phyloP scores from a whole-genome alignment of 352 stramenopile genomes.

The Blastocystis hominis region DNA sequence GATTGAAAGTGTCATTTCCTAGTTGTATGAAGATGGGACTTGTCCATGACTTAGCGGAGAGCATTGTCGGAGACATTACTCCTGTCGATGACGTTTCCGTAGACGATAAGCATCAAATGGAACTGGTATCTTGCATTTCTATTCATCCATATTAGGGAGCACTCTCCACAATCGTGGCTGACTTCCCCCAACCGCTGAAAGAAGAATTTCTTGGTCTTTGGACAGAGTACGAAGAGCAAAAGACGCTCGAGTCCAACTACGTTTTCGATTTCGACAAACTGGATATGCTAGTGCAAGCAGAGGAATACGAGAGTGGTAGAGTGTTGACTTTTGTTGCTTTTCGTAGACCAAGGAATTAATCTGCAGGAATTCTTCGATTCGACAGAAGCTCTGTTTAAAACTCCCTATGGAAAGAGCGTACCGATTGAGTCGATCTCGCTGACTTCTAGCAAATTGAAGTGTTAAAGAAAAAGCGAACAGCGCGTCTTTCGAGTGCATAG shows the following conservation, averaged over 20 bases:
- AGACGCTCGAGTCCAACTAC: slow-evolving; percentile 72
- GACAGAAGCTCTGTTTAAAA: slow-evolving; percentile 12
- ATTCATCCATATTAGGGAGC: slow-evolving; percentile 29
- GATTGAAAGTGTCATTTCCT: background rate
- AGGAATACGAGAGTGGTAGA: slow-evolving; percentile 78
- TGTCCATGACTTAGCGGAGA: slow-evolving; percentile 82
- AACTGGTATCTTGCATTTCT: slow-evolving; percentile 62
- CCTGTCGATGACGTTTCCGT: slow-evolving; percentile 77
- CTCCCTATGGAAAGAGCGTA: slow-evolving; percentile 23
- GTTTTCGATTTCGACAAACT: slow-evolving; percentile 88
- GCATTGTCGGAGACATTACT: slow-evolving; percentile 81
- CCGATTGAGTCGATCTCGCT: background rate
- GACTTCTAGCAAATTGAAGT: slow-evolving; percentile 8
- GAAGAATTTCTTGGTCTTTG: slow-evolving; percentile 69
- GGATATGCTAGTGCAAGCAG: slow-evolving; percentile 84
- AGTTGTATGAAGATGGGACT: slow-evolving; percentile 76
- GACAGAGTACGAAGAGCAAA: slow-evolving; percentile 72
- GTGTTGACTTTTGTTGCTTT: background rate
- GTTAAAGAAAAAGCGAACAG: background rate
- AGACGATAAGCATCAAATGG: slow-evolving; percentile 77
- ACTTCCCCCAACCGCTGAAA: slow-evolving; percentile 57
- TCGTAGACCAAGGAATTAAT: slow-evolving; percentile 10
- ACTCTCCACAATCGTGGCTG: slow-evolving; percentile 62
- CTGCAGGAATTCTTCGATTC: slow-evolving; percentile 55
- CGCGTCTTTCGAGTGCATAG: background rate